These are phyloP conservation scores for Coemansia sp. DNA, from an alignment of 192 early-diverging fungal genomes.

Conservation along the genomic window DNA sequence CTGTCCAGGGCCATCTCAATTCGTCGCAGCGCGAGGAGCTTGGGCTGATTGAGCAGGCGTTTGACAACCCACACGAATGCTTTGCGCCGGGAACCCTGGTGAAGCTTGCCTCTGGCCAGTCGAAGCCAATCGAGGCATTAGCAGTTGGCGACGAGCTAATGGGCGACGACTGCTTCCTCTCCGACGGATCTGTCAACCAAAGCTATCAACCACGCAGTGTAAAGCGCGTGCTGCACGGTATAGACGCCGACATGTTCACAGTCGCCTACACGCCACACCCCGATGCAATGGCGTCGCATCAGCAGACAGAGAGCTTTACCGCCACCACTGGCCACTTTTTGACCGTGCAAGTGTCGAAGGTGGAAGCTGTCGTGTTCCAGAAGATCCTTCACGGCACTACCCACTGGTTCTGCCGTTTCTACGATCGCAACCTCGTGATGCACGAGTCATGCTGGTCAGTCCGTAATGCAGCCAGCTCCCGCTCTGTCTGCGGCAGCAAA, in stretches of 20 bases:
- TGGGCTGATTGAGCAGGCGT: conserved; percentile 97
- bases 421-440: conserved; percentile 11
- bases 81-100: conserved; percentile 25
- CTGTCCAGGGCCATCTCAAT: conserved; percentile 93
- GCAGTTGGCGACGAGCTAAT: conserved; percentile 28
- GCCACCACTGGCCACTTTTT: conserved; percentile 20
- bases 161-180: conserved; percentile 32
- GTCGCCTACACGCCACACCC: conserved; percentile 10
- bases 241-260: conserved; percentile 24
- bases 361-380: conserved; percentile 6
- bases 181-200: conserved; percentile 14
- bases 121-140: conserved; percentile 24
- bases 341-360: conserved; percentile 14
- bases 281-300: neutral
- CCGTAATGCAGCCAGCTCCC: neutral
- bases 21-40: conserved; percentile 97
- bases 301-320: conserved; percentile 18
- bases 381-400: neutral
- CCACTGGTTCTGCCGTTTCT: conserved; percentile 15
- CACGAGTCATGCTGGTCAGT: conserved; percentile 15
- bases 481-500: neutral
- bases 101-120: conserved; percentile 22
- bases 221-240: conserved; percentile 19
- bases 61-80: conserved; percentile 89
- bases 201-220: conserved; percentile 29